phyloP scores from a whole-genome alignment of 164 flowering plant species.

The Chimonanthus praecox region DNA sequence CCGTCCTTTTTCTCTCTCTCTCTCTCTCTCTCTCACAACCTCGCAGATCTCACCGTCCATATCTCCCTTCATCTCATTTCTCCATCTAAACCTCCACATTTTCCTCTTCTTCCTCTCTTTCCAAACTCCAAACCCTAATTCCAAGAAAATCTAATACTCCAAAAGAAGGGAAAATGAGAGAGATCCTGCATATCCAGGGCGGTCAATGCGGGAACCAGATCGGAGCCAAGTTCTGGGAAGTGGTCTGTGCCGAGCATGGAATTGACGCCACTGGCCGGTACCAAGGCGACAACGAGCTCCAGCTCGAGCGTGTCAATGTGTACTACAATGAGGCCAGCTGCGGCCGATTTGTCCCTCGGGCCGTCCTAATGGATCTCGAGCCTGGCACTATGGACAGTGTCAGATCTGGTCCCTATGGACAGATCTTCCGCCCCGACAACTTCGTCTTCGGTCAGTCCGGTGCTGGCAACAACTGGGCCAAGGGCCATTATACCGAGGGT shows the following conservation, averaged over 20 bases:
- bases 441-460: no score
- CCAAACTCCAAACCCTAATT: constrained; percentile 10
- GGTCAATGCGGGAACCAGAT: no score
- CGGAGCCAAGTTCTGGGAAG: no score
- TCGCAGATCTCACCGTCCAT: neutral
- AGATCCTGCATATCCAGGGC: constrained; percentile 28
- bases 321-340: constrained; percentile 52
- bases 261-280: constrained; percentile 41
- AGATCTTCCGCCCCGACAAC: no score
- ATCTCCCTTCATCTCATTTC: neutral
- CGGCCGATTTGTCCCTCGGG: constrained; percentile 45
- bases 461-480: no score
- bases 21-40: no score
- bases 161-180: constrained; percentile 51
- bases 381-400: constrained; percentile 50
- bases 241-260: constrained; percentile 9
- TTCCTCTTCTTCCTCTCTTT: no score
- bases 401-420: constrained; percentile 27
- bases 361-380: constrained; percentile 49
- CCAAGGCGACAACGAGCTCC: constrained; percentile 34
- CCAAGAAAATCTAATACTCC: constrained; percentile 42
- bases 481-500: no score
- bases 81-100: neutral
- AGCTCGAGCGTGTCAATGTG: constrained; percentile 42
- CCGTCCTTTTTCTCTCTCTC: neutral